A percentile compares a stretch with the other conserved stretches of the same genome.
Conservation (phyloP, 495 filamentous ascomycete genomes). For the Acidomyces sp. region DNA sequence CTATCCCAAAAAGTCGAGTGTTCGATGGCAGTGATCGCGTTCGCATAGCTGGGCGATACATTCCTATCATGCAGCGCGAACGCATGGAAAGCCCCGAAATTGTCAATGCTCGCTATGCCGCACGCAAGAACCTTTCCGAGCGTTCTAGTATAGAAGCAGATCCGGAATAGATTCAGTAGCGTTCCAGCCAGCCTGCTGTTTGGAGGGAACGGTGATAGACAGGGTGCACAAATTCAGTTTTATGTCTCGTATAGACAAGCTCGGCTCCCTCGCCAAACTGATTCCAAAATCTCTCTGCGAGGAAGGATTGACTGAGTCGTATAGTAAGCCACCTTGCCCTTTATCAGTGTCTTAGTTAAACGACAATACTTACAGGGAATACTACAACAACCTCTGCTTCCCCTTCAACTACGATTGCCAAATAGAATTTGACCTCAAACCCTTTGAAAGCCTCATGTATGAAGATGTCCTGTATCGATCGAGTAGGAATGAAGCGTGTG, state of each 20-base stretch:
- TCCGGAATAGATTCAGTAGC: too few relatives aligned
- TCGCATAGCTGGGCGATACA: conserved; percentile 51
- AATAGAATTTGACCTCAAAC: conserved; percentile 80
- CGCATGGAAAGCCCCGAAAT: conserved; percentile 52
- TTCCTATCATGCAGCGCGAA: conserved; percentile 52
- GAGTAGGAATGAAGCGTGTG: conserved; percentile 87
- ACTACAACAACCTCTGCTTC: conserved; percentile 84
- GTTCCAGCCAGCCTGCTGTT: too few relatives aligned
- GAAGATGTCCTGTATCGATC: conserved; percentile 77
- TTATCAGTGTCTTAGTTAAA: background rate
- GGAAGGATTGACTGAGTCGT: conserved; percentile 53
- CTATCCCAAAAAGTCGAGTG: conserved; percentile 36
- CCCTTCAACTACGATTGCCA: conserved; percentile 81
- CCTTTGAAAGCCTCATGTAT: conserved; percentile 93
- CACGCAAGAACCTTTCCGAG: conserved; percentile 48
- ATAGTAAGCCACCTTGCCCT: background rate
- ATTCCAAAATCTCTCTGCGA: conserved; percentile 54
- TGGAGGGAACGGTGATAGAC: too few relatives aligned
- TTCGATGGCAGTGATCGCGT: conserved; percentile 58
- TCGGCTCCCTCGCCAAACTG: conserved; percentile 70
- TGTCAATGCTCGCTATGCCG: conserved; percentile 64
- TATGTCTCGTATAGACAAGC: conserved; percentile 63
- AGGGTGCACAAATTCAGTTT: conserved; percentile 8
- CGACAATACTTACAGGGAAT: conserved; percentile 51
- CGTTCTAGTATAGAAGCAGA: too few relatives aligned